Evolutionary conservation across 2,329 filamentous ascomycete species (phyloP).

Genomic region (Penicillium sp.): DNA sequence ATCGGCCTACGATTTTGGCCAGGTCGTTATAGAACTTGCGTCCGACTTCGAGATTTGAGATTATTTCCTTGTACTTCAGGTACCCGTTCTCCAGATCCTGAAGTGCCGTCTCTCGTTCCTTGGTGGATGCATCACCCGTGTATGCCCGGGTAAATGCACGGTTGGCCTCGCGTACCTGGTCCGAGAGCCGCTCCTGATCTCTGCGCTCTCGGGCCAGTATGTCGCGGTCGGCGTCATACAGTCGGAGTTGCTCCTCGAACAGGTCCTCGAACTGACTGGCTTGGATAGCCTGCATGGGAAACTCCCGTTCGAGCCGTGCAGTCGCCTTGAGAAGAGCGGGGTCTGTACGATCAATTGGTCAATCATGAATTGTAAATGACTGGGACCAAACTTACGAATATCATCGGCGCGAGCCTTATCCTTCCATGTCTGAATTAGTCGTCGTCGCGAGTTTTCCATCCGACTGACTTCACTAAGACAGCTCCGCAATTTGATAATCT

Average conservation of each 20-base stretch:
- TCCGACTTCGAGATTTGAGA: slow-evolving; percentile 83
- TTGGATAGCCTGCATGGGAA: slow-evolving; percentile 76
- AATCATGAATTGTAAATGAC: too few relatives aligned
- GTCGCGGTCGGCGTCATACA: slow-evolving; percentile 74
- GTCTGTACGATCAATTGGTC: slow-evolving; percentile 30
- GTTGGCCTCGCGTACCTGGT: slow-evolving; percentile 69
- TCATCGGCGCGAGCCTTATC: slow-evolving; percentile 82
- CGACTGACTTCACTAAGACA: slow-evolving; percentile 79
- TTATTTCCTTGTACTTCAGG: slow-evolving; percentile 92
- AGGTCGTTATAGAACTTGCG: slow-evolving; percentile 97
- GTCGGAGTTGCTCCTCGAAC: slow-evolving; percentile 73
- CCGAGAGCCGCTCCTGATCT: slow-evolving; percentile 69
- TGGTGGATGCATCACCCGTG: slow-evolving; percentile 59
- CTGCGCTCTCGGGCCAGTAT: slow-evolving; percentile 64
- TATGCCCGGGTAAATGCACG: slow-evolving; percentile 69
- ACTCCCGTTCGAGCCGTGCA: slow-evolving; percentile 75
- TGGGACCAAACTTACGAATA: slow-evolving; percentile 49
- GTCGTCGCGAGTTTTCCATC: slow-evolving; percentile 72
- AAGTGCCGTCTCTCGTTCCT: slow-evolving; percentile 76
- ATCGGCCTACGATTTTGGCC: slow-evolving; percentile 76
- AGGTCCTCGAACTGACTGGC: slow-evolving; percentile 88
- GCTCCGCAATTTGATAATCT: slow-evolving; percentile 69
- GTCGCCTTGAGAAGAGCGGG: slow-evolving; percentile 77
- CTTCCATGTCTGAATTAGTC: slow-evolving; percentile 71
- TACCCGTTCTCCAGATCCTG: slow-evolving; percentile 88